A percentile compares a stretch with the other conserved stretches of the same genome.
phyloP scores from a whole-genome alignment of 192 early-diverging fungal genomes.

The Coemansia sp. region DNA sequence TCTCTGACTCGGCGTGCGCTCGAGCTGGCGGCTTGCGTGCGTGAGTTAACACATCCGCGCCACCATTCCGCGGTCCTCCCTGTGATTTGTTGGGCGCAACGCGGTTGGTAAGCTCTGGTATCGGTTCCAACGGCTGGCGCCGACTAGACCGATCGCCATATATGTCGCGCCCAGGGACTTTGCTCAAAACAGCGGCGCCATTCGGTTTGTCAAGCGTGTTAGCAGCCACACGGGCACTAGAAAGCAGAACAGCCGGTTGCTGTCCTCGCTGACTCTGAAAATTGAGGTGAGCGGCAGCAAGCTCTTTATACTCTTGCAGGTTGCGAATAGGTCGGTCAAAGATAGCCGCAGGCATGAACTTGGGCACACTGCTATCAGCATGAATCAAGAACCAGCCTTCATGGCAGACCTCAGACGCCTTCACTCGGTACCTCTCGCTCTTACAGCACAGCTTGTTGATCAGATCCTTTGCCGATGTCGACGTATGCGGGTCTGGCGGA shows the following conservation, averaged over 20 bases:
- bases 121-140: conserved; percentile 38
- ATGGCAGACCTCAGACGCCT: conserved; percentile 31
- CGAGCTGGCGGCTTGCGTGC: conserved; percentile 10
- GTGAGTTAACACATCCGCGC: not conserved
- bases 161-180: not conserved
- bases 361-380: conserved; percentile 17
- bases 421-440: conserved; percentile 59
- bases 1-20: conserved; percentile 18
- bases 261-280: not conserved
- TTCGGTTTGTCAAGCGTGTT: not conserved
- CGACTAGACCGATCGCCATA: not conserved
- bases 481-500: conserved; percentile 63
- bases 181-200: not conserved
- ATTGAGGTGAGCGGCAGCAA: not conserved
- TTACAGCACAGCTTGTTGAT: conserved; percentile 70
- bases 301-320: conserved; percentile 33
- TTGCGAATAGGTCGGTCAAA: conserved; percentile 47
- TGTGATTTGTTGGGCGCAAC: not conserved
- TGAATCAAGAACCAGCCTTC: conserved; percentile 38
- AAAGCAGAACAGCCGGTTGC: not conserved
- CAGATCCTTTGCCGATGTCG: conserved; percentile 65
- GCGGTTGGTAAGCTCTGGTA: conserved; percentile 20
- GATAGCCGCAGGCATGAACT: conserved; percentile 43
- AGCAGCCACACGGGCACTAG: not conserved
- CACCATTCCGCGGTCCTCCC: not conserved